Conservation (phyloP, 23 red algal genomes). For the Rhodosorus marinus region DNA sequence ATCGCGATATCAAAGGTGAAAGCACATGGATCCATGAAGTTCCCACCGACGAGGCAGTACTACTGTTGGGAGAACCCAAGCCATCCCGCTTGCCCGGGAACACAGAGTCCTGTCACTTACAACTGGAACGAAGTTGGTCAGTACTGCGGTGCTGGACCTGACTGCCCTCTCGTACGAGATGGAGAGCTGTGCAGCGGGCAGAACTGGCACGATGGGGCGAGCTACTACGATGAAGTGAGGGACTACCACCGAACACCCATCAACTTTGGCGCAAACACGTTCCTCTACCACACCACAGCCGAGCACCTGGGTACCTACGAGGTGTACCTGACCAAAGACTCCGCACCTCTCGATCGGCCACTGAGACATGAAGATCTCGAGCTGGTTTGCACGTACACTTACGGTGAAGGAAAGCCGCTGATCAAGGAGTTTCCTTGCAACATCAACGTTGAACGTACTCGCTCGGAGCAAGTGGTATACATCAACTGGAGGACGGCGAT, state of each 20-base stretch:
- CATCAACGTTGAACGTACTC: background rate
- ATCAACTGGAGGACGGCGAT: background rate
- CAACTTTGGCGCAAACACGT: background rate
- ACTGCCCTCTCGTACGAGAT: background rate
- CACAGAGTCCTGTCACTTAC: background rate
- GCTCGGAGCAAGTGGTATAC: background rate
- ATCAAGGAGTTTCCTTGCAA: background rate
- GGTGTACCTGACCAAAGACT: background rate
- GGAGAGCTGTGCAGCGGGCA: background rate
- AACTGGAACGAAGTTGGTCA: background rate
- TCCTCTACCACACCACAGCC: background rate
- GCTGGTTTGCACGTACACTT: background rate
- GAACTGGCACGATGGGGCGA: no score
- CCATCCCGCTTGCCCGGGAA: background rate
- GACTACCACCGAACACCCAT: background rate
- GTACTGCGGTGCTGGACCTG: background rate
- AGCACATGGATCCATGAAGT: background rate
- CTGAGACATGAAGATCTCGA: background rate
- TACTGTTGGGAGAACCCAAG: background rate
- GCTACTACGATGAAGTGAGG: background rate
- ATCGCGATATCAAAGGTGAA: background rate
- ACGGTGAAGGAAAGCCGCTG: background rate
- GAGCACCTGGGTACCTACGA: background rate
- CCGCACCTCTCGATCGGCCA: background rate
- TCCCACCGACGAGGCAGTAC: background rate